Base-by-base conservation (phyloP, 805 yeast species). In the Schizosaccharomyces pombe region DNA sequence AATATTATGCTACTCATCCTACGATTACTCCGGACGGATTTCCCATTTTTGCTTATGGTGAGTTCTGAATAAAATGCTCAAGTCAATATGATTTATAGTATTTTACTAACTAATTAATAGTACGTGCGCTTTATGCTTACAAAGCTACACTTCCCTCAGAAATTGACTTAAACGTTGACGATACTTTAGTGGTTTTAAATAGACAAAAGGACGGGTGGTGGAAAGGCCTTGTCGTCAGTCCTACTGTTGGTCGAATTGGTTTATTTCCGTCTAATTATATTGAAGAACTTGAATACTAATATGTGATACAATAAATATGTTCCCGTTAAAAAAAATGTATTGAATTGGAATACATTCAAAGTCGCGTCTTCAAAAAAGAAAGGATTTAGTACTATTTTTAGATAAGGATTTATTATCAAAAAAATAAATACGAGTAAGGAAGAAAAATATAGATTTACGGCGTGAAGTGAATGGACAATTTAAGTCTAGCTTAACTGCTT, bases 161-260 rank as follows among this genome's bases (percentile, higher is more conserved):
- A 57, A 70, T 78, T 6, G 65, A 75, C 5, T 79, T 79, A 67
- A 69, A 73, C 47, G 76, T 76, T 60, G 77, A 75, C 56, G 84
- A 79, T 58, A 60, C 72, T 2, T 62, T 79, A 52, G 65, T 76
- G 55, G 74, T 79, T 2, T 60, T 77, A n/a, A 71, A 70, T 47
- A 74, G 69, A 70, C 82, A 78, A 62, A 79, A 78, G 24, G 85
- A 79, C 59, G 82, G 82, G 1, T 79, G 85, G 85, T 79, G 85
- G 85, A 78, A 75, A 60, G 78, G 77, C 29, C 84, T 79, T 59
- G 76, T 76, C 22, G 57, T 72, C 33, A 68, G 69, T 37, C 31
- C 54, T 12, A 33, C 12, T 14, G 26, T 16, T 9, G 39, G 54
- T 8, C 22, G 14, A 8, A 22, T 32, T 16, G 54, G 54, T 6